Evolutionary conservation across 257 asterid species (phyloP), one percentile per base, ranked within the genome.

Genomic region (Solanum pinnatisectum): DNA sequence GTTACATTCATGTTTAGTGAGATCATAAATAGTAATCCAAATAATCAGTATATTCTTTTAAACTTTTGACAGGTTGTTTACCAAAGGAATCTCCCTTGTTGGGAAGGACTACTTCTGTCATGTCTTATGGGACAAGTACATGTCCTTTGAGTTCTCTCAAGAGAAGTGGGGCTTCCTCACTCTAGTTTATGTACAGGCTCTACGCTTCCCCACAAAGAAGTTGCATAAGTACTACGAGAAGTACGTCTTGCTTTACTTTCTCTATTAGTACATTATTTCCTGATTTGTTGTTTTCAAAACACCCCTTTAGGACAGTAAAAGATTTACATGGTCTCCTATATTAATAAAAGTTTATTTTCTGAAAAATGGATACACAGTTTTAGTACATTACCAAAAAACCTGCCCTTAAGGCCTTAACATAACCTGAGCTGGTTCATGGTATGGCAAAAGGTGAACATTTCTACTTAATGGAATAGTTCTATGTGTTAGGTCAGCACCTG

Each of bases 161-260:
- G 94, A 94, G 88, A 93, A 97, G 59, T 96, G 98, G 98, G 90
- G 88, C 77, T 92, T 90, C 90, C 98, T 96, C 88, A 97, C 98
- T 59, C 92, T 93, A 44, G 92, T 94, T 91, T 95, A 96, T 93
- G 90, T 95, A 56, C 94, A 94, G 93, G 92, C 94, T 83, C 92
- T 96, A 93, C 92, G 90, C 87, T 95, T 92, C 90, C 98, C 98
- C 40, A 91, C 98, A 23, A 94, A 91, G 91, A 93, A 94, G 94
- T 91, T 96, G 93, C 93, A 87, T 9, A 93, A 90, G 83, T 96
- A 96, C 90, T 94, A 93, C 89, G 94, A 93, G 37, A 95, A 93
- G 99, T 96, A 95, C 67, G 99, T 70, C 59, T 67, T 73, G 71
- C 89, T 86, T 91, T 56, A 14, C 81, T 52, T 46, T 39, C 46